These are phyloP conservation scores for Davidsoniella neocaledoniae DNA, from an alignment of 2,329 filamentous ascomycete genomes.

Conservation along the genomic window DNA sequence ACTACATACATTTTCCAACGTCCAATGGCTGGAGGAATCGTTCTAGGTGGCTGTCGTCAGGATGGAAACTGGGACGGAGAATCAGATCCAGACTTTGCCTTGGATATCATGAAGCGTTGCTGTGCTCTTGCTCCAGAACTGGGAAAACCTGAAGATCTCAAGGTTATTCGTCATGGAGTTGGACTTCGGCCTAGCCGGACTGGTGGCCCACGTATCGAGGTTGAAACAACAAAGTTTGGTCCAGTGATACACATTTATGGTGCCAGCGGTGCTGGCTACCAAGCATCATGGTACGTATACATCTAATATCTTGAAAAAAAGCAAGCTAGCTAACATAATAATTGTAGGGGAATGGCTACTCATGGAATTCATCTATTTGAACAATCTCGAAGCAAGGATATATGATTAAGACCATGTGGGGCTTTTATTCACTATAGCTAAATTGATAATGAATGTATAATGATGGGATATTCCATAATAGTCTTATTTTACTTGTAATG, in stretches of 20 bases:
- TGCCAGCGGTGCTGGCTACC: conserved; percentile 17
- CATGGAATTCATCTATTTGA: not conserved
- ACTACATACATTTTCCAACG: conserved; percentile 29
- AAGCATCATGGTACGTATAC: conserved; percentile 16
- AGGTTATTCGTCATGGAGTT: conserved; percentile 20
- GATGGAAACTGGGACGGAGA: conserved; percentile 20
- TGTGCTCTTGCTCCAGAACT: conserved; percentile 21
- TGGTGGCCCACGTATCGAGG: conserved; percentile 19
- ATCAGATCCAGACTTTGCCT: conserved; percentile 18
- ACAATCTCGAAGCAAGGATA: too few relatives aligned
- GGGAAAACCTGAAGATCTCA: conserved; percentile 20
- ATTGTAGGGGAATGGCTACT: conserved; percentile 19
- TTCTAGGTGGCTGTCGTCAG: conserved; percentile 21
- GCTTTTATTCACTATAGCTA: too few relatives aligned
- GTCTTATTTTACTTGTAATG: too few relatives aligned
- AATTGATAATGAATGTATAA: too few relatives aligned
- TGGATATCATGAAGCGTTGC: conserved; percentile 20
- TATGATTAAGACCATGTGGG: too few relatives aligned
- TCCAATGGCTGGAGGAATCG: conserved; percentile 20
- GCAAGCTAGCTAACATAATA: not conserved
- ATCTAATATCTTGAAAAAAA: not conserved
- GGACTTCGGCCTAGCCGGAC: conserved; percentile 19
- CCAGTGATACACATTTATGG: conserved; percentile 18
- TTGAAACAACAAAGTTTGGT: conserved; percentile 15
- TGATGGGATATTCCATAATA: too few relatives aligned